Evolutionary conservation across 306 rosid genomes (phyloP).

Genomic region (Sicyos edulis): DNA sequence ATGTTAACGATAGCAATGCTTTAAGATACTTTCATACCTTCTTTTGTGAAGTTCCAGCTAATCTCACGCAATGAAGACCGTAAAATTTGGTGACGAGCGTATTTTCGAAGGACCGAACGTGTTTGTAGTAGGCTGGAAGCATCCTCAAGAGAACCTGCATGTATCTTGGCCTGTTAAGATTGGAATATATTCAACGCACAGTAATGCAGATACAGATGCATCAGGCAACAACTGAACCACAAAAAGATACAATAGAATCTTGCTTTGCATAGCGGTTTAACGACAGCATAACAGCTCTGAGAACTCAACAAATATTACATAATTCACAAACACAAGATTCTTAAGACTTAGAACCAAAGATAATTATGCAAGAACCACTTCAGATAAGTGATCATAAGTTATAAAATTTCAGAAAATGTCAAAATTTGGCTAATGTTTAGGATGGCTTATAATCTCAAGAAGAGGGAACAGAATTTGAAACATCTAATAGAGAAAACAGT

Average conservation of each 20-base stretch:
- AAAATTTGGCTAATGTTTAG: not conserved
- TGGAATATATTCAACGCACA: constrained; percentile 23
- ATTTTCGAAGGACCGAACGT: constrained; percentile 75
- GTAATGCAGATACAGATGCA: constrained; percentile 4
- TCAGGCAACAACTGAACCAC: not conserved
- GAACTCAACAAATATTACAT: not conserved
- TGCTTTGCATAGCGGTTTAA: not conserved
- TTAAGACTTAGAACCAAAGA: not conserved
- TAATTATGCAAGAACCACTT: constrained; percentile 9
- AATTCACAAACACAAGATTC: not conserved
- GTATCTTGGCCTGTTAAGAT: constrained; percentile 22
- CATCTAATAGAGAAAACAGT: constrained; percentile 11
- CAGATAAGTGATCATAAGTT: not conserved
- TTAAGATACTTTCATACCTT: constrained; percentile 47
- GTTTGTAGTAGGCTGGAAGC: constrained; percentile 94
- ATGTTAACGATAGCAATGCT: not conserved
- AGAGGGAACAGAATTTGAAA: not conserved
- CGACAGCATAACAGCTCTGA: not conserved
- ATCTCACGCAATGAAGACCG: constrained; percentile 83
- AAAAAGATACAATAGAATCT: not conserved
- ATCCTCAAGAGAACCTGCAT: constrained; percentile 76
- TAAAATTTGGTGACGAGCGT: constrained; percentile 83
- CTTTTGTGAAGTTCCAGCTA: constrained; percentile 70
- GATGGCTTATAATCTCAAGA: not conserved
- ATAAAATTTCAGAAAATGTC: not conserved